These are phyloP conservation scores for Peterozyma toletana DNA, from an alignment of 805 yeast species.

Conservation along the genomic window DNA sequence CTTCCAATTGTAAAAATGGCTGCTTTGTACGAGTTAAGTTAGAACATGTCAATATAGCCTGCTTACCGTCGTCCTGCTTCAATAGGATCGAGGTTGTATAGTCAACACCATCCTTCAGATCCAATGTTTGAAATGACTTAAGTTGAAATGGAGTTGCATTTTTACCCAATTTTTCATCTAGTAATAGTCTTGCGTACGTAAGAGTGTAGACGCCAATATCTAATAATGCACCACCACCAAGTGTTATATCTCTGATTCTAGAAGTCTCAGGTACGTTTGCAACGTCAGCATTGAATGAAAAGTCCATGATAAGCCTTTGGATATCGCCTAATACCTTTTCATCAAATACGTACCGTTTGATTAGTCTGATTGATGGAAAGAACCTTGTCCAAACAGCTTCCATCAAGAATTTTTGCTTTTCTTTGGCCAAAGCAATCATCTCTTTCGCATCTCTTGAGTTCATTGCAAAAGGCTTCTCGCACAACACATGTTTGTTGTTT, in stretches of 20 bases:
- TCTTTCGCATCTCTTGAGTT: constrained; percentile 35
- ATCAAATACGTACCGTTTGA: constrained; percentile 28
- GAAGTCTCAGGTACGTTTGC: constrained; percentile 23
- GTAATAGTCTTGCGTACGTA: constrained; percentile 34
- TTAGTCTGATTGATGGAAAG: constrained; percentile 35
- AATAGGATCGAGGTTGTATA: constrained; percentile 29
- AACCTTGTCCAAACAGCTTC: constrained; percentile 56
- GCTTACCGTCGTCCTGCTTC: constrained; percentile 31
- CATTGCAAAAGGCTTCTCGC: constrained; percentile 50
- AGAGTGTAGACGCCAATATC: constrained; percentile 49
- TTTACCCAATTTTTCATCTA: constrained; percentile 26
- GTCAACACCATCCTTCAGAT: constrained; percentile 32
- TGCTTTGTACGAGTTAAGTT: constrained; percentile 1
- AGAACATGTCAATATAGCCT: constrained; percentile 28
- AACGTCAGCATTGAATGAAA: constrained; percentile 28
- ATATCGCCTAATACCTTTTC: constrained; percentile 40
- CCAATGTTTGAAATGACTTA: constrained; percentile 26
- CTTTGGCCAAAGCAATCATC: constrained; percentile 33
- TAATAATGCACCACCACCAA: constrained; percentile 51
- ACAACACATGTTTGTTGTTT: constrained; percentile 41
- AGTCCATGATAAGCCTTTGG: constrained; percentile 34
- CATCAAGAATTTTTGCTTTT: constrained; percentile 39
- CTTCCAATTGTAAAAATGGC: constrained; percentile 12
- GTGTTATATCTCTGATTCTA: constrained; percentile 33
- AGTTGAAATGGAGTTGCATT: constrained; percentile 16